phyloP scores from a whole-genome alignment of 2,329 filamentous ascomycete genomes.

The Arthrobotrys pseudoclavata region DNA sequence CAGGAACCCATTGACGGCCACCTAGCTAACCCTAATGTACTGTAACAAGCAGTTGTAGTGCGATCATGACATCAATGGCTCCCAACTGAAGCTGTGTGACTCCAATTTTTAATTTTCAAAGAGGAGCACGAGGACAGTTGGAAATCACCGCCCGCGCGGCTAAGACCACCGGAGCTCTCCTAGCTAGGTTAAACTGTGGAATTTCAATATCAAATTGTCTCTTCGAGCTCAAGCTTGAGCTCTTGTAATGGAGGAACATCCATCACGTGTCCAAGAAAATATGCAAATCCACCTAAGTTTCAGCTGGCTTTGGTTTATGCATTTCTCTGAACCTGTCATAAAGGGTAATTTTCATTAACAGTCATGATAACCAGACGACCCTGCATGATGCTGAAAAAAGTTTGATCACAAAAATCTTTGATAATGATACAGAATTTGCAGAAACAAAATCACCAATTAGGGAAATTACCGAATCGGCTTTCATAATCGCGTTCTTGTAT shows the following conservation, averaged over 20 bases:
- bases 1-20: conserved; percentile 4
- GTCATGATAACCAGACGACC: conserved; percentile 17
- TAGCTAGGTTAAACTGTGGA: conserved; percentile 9
- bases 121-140: conserved; percentile 53
- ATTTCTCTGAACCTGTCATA: conserved; percentile 22
- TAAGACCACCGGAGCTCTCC: conserved; percentile 47
- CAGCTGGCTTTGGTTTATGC: conserved; percentile 52
- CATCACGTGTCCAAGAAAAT: conserved; percentile 50
- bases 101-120: conserved; percentile 26
- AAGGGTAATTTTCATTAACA: conserved; percentile 24
- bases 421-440: conserved; percentile 25
- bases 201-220: not conserved
- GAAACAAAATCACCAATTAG: conserved; percentile 42
- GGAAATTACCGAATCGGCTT: conserved; percentile 54
- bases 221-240: not conserved
- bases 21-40: conserved; percentile 6
- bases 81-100: conserved; percentile 26
- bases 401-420: conserved; percentile 30
- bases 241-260: conserved; percentile 14
- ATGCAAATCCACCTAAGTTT: conserved; percentile 40
- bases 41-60: conserved; percentile 13
- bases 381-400: conserved; percentile 29
- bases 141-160: conserved; percentile 41
- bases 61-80: conserved; percentile 12
- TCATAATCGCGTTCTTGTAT: conserved; percentile 50